A percentile compares a stretch with the other conserved stretches of the same genome.
phyloP scores from a whole-genome alignment of 2,329 filamentous ascomycete species.

The Ophiostoma pallidulum region DNA sequence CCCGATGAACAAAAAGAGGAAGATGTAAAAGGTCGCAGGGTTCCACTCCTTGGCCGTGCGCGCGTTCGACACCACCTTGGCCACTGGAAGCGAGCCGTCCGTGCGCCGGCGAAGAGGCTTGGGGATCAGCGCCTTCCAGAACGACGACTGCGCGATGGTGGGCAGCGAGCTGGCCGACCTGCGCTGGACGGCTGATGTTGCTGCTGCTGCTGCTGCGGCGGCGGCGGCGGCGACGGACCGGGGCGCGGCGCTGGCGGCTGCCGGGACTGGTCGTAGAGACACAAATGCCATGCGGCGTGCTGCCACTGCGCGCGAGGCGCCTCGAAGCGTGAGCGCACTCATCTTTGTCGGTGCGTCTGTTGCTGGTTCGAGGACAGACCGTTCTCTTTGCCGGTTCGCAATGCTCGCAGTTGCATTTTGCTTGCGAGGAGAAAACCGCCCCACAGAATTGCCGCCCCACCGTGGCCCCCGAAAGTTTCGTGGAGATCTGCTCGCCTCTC shows the following conservation, averaged over 20 bases:
- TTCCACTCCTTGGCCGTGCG: slow-evolving; percentile 59
- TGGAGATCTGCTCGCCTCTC: background rate
- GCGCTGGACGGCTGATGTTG: background rate
- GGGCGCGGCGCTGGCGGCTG: too few species aligned
- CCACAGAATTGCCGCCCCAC: slow-evolving; percentile 4
- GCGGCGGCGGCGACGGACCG: too few species aligned
- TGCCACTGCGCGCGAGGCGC: background rate
- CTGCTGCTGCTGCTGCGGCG: too few species aligned
- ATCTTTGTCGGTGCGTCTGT: background rate
- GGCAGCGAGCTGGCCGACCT: slow-evolving; percentile 18
- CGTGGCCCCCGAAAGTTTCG: too few species aligned
- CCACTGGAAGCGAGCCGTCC: slow-evolving; percentile 28
- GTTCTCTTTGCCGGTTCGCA: too few species aligned
- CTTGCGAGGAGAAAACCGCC: too few species aligned
- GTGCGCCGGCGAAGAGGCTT: slow-evolving; percentile 47
- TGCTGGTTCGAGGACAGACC: too few species aligned
- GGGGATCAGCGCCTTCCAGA: slow-evolving; percentile 63
- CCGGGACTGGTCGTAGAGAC: too few species aligned
- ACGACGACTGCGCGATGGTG: slow-evolving; percentile 31
- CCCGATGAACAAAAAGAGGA: slow-evolving; percentile 78
- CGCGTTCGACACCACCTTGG: slow-evolving; percentile 23
- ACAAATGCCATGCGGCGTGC: background rate
- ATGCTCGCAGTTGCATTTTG: too few species aligned
- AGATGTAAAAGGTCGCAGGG: slow-evolving; percentile 71
- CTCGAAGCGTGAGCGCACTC: background rate